phyloP scores from a whole-genome alignment of 768 basidiomycete species.

The Exidia glandulosa region DNA sequence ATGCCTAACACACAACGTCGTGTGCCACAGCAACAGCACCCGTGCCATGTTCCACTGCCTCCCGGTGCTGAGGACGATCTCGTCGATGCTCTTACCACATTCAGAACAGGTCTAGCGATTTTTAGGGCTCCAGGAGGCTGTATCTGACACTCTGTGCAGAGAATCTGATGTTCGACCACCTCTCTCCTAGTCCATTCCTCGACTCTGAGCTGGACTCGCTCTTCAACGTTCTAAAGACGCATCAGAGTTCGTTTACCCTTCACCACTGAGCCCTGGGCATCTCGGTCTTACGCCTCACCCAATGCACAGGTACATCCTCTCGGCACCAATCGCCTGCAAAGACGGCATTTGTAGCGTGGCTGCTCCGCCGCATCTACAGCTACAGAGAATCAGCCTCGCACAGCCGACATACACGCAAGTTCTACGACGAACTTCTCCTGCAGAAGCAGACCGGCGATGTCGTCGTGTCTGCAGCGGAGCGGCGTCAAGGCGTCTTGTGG shows the following conservation, averaged over 20 bases:
- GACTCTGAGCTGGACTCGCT: slow-evolving; percentile 44
- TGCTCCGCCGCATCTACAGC: slow-evolving; percentile 37
- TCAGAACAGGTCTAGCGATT: slow-evolving; percentile 10
- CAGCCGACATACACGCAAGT: neutral
- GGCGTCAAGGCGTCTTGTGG: neutral
- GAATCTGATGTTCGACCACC: slow-evolving; percentile 34
- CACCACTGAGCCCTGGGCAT: neutral
- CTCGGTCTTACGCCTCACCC: neutral
- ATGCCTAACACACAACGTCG: neutral
- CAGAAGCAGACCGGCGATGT: neutral
- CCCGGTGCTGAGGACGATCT: slow-evolving; percentile 34
- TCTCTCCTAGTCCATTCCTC: slow-evolving; percentile 40
- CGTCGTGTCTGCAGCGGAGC: neutral
- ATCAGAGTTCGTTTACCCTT: neutral
- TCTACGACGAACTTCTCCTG: neutral
- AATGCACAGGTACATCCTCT: neutral
- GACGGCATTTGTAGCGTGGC: slow-evolving; percentile 37
- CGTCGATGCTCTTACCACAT: slow-evolving; percentile 36
- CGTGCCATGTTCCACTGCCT: slow-evolving; percentile 33
- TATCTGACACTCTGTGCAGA: slow-evolving; percentile 24
- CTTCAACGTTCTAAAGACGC: slow-evolving; percentile 24
- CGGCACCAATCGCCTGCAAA: slow-evolving; percentile 21
- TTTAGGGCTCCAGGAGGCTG: neutral
- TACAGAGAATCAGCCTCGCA: neutral
- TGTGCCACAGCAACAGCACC: slow-evolving; percentile 26